These are phyloP conservation scores for Sclerotiophoma versabilis DNA, from an alignment of 2,329 filamentous ascomycete genomes.

Conservation along the genomic window DNA sequence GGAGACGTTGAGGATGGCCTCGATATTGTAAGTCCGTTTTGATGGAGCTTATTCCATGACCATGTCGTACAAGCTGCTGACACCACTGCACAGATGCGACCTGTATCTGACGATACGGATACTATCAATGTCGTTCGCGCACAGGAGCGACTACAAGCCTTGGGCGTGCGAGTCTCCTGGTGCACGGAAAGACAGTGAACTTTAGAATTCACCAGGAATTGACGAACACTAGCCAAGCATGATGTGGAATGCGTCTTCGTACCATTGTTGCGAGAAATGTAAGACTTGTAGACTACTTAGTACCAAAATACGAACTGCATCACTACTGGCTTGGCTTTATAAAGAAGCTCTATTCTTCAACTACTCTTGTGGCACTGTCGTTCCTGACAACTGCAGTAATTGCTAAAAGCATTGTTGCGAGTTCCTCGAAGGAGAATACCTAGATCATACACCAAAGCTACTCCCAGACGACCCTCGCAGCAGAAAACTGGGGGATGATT, in stretches of 20 bases:
- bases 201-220: background rate
- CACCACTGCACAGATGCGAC: conserved; percentile 4
- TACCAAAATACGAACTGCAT: background rate
- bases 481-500: too few species aligned
- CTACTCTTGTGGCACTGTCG: too few species aligned
- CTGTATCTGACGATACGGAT: conserved; percentile 1
- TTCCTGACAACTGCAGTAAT: too few species aligned
- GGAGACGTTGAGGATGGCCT: background rate
- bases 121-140: conserved; percentile 11
- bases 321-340: too few species aligned
- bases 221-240: background rate
- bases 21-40: conserved; percentile 1
- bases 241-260: background rate
- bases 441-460: too few species aligned
- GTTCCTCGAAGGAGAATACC: too few species aligned
- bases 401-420: too few species aligned
- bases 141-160: conserved; percentile 16
- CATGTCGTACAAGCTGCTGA: background rate
- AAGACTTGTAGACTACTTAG: background rate
- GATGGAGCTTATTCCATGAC: too few species aligned
- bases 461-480: too few species aligned
- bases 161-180: conserved; percentile 32
- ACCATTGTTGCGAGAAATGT: background rate
- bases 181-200: conserved; percentile 21
- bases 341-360: too few species aligned